Evolutionary conservation across 257 asterid species (phyloP), one percentile per base, ranked within the genome.

Genomic region (Marsdenia floribunda): DNA sequence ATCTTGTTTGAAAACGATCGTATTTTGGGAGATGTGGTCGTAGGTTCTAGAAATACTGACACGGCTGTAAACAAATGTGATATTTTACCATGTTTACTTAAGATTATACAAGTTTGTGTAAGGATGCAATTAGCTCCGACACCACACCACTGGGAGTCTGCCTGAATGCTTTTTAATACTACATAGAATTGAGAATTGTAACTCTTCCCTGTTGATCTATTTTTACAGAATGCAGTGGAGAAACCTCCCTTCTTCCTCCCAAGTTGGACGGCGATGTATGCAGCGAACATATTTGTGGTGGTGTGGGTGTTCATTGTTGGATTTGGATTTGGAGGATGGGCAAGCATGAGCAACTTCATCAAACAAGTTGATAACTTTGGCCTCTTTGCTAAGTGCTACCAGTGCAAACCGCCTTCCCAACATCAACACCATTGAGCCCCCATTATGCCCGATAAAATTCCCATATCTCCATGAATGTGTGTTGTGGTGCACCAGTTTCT

Each of bases 261-360:
- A 9, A 92, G 96, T 86, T 92, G 97, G 97, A 54, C 90, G 7
- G 96, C 86, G 15, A 88, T 90, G 92, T 92, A 85, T 54, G 92
- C 77, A 1, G 15, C 86, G 68, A 92, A 92, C 86, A 35, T 84
- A 11, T 85, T 92, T 50, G 46, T 93, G 0, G 96, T 87, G 44
- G 84, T 75, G 0, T 93, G 94, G 96, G 84, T 88, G 1, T 33
- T 90, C 0, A 73, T 90, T 3, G 86, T 93, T 40, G 96, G 97
- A 70, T 92, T 92, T 72, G 97, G 97, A 70, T 92, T 92, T 1
- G 97, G 97, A 16, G 97, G 97, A 22, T 92, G 97, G 97, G 97
- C 97, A 4, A 92, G 97, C 79, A 75, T 90, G 82, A 86, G 80
- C 35, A 92, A 90, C 79, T 88, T 92, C 76, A 88, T 86, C 61